Conservation (phyloP, 345 rosid genomes). For the Nephelium lappaceum region DNA sequence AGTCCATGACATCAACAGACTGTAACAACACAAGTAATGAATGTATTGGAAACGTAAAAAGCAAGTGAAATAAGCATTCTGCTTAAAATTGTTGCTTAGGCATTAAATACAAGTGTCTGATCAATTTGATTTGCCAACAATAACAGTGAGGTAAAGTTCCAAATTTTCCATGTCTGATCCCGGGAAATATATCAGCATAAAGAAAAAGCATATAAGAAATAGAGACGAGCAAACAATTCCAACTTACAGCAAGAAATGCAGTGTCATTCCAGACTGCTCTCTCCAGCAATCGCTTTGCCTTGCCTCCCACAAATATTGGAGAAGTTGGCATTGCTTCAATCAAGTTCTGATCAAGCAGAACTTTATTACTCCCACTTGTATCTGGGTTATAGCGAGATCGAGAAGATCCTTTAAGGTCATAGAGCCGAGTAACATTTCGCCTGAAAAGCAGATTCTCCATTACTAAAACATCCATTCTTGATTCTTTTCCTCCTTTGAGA, state of each 20-base stretch:
- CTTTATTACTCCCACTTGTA: constrained; percentile 83
- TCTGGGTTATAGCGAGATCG: constrained; percentile 94
- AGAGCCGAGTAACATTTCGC: constrained; percentile 76
- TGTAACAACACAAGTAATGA: constrained; percentile 36
- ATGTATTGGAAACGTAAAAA: constrained; percentile 14
- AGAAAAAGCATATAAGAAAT: neutral
- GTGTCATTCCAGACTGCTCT: constrained; percentile 99
- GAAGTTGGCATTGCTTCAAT: constrained; percentile 97
- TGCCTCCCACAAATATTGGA: constrained; percentile 93
- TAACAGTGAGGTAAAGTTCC: neutral
- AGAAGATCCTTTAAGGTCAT: constrained; percentile 96
- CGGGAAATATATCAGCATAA: neutral
- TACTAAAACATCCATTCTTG: constrained; percentile 89
- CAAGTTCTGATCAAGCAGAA: constrained; percentile 92
- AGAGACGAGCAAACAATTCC: constrained; percentile 5
- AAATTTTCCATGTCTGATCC: neutral
- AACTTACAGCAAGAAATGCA: constrained; percentile 90
- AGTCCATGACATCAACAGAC: constrained; percentile 95
- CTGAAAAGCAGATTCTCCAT: constrained; percentile 95
- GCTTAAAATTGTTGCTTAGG: neutral
- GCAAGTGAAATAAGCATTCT: neutral
- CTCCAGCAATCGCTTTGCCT: constrained; percentile 84
- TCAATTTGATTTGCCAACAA: neutral
- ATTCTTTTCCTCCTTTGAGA: constrained; percentile 87
- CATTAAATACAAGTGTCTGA: neutral